Evolutionary conservation across 441 rosid genomes (phyloP).

Genomic region (Cnidoscolus chayamansa): DNA sequence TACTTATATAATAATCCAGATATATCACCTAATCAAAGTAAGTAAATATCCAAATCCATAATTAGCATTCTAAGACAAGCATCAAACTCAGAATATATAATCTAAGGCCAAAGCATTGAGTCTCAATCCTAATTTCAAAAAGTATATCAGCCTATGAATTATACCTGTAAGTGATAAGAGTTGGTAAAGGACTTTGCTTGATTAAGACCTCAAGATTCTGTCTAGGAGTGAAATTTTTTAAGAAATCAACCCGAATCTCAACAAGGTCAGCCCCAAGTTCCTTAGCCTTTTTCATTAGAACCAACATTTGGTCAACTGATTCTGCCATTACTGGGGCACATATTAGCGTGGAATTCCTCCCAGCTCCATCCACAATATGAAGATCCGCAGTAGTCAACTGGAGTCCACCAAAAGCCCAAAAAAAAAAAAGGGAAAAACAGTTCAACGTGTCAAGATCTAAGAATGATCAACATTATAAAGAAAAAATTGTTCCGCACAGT

Average conservation of each 20-base stretch:
- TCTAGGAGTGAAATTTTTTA: constrained; percentile 45
- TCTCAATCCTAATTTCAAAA: background rate
- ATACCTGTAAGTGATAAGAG: constrained; percentile 55
- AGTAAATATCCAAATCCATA: background rate
- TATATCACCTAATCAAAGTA: background rate
- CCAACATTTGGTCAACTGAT: constrained; percentile 51
- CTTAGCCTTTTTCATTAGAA: constrained; percentile 49
- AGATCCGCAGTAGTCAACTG: constrained; percentile 40
- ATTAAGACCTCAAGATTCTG: constrained; percentile 50
- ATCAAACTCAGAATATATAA: background rate
- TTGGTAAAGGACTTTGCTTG: constrained; percentile 44
- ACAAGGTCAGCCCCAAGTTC: constrained; percentile 69
- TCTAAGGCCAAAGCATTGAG: background rate
- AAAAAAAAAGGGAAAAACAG: background rate
- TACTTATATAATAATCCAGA: no score
- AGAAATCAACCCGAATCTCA: constrained; percentile 67
- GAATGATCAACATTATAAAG: constrained; percentile 7
- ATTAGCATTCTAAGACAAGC: background rate
- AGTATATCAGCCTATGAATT: background rate
- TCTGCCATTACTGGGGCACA: constrained; percentile 53
- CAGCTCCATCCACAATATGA: constrained; percentile 30
- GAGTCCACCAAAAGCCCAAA: constrained; percentile 6
- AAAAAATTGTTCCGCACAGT: background rate
- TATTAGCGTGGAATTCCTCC: constrained; percentile 37
- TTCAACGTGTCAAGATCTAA: background rate